Conservation (phyloP, 2,329 filamentous ascomycete genomes). For the Phoma herbarum region DNA sequence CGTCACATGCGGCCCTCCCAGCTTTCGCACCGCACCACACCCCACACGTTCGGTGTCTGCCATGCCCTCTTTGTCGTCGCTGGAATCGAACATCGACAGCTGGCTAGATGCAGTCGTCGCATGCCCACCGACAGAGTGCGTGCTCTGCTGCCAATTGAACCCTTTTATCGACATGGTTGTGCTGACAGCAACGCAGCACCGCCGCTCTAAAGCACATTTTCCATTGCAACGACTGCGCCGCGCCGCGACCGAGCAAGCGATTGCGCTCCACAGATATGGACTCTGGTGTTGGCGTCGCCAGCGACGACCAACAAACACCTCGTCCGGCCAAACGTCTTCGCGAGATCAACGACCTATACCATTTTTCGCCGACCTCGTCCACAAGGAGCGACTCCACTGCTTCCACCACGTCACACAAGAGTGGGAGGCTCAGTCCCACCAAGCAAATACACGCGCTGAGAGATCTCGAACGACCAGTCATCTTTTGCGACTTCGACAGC, state of each 20-base stretch:
- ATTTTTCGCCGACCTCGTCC: not conserved
- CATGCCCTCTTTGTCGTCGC: not conserved
- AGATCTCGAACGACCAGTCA: conserved; percentile 7
- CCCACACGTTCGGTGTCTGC: not conserved
- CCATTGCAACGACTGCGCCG: not conserved
- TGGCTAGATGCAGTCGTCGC: not conserved
- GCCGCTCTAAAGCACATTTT: not conserved
- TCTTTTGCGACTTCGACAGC: conserved; percentile 8
- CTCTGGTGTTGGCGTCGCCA: not conserved
- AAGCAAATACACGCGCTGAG: conserved; percentile 10
- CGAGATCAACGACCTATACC: not conserved
- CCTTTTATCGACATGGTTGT: not conserved
- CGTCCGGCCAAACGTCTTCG: not conserved
- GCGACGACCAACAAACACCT: not conserved
- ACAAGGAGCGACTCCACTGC: not conserved
- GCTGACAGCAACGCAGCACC: not conserved
- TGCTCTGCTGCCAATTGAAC: not conserved
- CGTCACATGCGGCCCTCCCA: not conserved
- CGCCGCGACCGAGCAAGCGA: not conserved
- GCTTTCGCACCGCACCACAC: not conserved
- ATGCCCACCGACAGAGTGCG: not conserved
- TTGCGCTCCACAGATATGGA: not conserved
- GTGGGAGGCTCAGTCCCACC: conserved; percentile 2
- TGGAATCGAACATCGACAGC: not conserved
- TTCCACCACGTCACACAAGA: conserved; percentile 7